Conservation (phyloP, 805 yeast species). For the Teunomyces atbi region DNA sequence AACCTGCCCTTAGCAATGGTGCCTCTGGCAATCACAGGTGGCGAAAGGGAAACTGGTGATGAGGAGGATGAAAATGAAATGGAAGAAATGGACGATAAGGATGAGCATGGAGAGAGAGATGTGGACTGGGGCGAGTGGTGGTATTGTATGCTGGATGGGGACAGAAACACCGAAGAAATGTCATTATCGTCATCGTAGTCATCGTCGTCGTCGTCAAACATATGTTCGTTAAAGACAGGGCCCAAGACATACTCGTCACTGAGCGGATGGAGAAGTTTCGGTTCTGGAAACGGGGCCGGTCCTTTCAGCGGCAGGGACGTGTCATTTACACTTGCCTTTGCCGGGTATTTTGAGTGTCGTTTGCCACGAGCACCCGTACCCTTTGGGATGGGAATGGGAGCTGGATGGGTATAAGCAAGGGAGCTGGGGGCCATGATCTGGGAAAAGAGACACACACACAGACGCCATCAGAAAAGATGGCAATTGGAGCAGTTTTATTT, state of each 20-base stretch:
- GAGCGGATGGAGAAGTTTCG: conserved; percentile 5
- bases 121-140: neutral
- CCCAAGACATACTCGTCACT: conserved; percentile 8
- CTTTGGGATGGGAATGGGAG: conserved; percentile 1
- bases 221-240: neutral
- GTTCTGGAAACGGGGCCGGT: neutral
- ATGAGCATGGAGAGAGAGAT: neutral
- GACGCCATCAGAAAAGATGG: neutral
- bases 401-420: neutral
- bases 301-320: conserved; percentile 3
- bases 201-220: conserved; percentile 4
- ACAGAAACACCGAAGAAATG: conserved; percentile 3
- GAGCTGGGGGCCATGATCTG: neutral
- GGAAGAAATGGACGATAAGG: neutral
- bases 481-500: neutral
- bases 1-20: neutral
- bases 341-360: neutral
- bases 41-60: conserved; percentile 3
- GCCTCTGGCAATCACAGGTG: neutral
- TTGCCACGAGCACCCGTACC: neutral
- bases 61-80: conserved; percentile 8
- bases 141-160: neutral
- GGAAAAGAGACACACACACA: neutral
- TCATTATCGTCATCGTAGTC: neutral
- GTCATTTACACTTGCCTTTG: neutral